Evolutionary conservation across 208 protist genomes (phyloP).

Genomic region (Strigomonas galati): DNA sequence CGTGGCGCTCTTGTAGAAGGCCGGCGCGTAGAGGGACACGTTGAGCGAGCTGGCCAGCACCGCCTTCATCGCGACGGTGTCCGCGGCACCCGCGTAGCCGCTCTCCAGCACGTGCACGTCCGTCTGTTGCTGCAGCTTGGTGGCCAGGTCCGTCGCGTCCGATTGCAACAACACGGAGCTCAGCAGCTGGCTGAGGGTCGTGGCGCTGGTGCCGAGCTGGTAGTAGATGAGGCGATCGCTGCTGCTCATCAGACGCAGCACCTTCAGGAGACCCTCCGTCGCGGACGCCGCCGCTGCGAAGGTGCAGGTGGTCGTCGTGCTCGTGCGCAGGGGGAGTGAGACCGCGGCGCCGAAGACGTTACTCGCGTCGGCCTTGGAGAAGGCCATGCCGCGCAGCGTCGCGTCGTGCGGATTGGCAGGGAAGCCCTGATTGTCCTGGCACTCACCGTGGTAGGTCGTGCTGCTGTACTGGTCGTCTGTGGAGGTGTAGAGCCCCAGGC

Average conservation of each 20-base stretch:
- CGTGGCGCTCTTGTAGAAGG: conserved; percentile 24
- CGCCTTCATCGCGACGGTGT: conserved; percentile 14
- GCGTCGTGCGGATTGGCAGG: conserved; percentile 33
- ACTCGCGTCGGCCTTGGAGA: conserved; percentile 35
- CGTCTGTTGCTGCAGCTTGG: conserved; percentile 8
- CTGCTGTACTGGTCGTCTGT: conserved; percentile 15
- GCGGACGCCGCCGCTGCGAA: conserved; percentile 11
- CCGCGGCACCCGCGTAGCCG: conserved; percentile 27
- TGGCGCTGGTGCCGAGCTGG: conserved; percentile 13
- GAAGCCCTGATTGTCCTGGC: conserved; percentile 23
- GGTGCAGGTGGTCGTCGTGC: background rate
- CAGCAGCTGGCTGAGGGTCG: conserved; percentile 19
- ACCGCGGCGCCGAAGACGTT: conserved; percentile 21
- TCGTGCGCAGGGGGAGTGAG: conserved; percentile 11
- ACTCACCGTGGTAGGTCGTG: conserved; percentile 16
- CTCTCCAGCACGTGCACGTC: conserved; percentile 32
- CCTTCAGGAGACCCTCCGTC: conserved; percentile 5
- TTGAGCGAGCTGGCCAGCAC: conserved; percentile 15
- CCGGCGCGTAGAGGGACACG: conserved; percentile 18
- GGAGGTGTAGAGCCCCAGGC: conserved; percentile 18
- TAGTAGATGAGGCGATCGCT: conserved; percentile 24
- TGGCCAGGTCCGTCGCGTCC: background rate
- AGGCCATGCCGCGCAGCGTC: conserved; percentile 23
- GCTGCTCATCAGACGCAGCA: background rate
- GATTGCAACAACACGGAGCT: background rate